Evolutionary conservation across 805 yeast genomes (phyloP), one percentile per base, ranked within the genome.

Genomic region (Scheffersomyces amazonensis): DNA sequence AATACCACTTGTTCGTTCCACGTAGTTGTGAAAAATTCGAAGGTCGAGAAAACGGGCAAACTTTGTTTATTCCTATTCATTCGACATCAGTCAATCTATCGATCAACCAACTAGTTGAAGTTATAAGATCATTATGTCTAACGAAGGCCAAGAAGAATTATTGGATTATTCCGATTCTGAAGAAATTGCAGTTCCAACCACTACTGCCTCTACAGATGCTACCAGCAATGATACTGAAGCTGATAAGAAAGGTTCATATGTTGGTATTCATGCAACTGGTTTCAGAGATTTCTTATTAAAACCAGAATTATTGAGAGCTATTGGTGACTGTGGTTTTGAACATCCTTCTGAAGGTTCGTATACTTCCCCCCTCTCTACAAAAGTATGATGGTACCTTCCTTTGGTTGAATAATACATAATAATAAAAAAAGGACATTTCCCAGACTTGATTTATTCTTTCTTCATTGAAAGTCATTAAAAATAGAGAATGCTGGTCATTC

Each of bases 131-230:
- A 34, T 15, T 22, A 86, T 87, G 95, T 87, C 96, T 40, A 86
- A 87, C 83, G 95, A 86, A 78, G 95, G 93, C 60, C 98, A 91
- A 85, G 99, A 93, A 86, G 99, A 93, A 78, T 81, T 93, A 64
- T 82, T 93, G 71, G 99, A 93, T 67, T 93, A 93, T 81, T 90
- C 97, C 64, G 99, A 93, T 65, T 86, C 95, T 66, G 99, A 91
- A 74, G 98, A 93, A 67, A 83, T 87, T 65, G 82, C 87, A 55
- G 87, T 84, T 52, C 68, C 68, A 52, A 57, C 71, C 52, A 52
- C 66, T 41, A 50, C 62, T 42, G 78, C 77, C 50, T 76, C 78
- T 58, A 60, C 80, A 47, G 71, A 71, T 44, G 81, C 73, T 37
- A 59, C 65, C 41, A 58, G 66, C 43, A 62, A 61, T 41, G 86